phyloP scores from a whole-genome alignment of 176 grass and related monocot genomes.

The Dendrocalamus sinicus region DNA sequence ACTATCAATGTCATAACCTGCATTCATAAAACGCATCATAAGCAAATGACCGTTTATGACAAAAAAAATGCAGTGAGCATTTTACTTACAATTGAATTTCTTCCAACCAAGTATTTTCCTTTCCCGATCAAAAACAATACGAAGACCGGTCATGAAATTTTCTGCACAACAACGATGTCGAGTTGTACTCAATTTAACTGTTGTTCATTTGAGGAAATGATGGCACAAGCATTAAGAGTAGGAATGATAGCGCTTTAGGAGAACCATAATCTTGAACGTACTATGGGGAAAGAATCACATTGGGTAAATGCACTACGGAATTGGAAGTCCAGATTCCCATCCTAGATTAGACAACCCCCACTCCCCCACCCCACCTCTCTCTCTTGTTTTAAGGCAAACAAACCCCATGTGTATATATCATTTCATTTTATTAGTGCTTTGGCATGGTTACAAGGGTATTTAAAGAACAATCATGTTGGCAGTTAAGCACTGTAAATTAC shows the following conservation, averaged over 20 bases:
- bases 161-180: constrained; percentile 45
- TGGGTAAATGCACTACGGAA: background rate
- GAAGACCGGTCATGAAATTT: constrained; percentile 89
- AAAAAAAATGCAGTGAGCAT: background rate
- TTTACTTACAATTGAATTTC: constrained; percentile 74
- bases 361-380: no score
- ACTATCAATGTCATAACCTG: constrained; percentile 68
- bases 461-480: background rate
- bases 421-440: background rate
- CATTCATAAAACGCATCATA: background rate
- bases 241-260: background rate
- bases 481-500: background rate
- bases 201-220: background rate
- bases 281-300: background rate
- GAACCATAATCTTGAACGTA: background rate
- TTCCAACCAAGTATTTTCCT: constrained; percentile 83
- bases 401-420: no score
- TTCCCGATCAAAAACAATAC: constrained; percentile 74
- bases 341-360: no score
- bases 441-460: no score
- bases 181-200: background rate
- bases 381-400: background rate
- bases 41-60: background rate
- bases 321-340: background rate
- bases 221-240: background rate